Conservation (phyloP, 345 rosid genomes). For the Sonneratia alba region DNA sequence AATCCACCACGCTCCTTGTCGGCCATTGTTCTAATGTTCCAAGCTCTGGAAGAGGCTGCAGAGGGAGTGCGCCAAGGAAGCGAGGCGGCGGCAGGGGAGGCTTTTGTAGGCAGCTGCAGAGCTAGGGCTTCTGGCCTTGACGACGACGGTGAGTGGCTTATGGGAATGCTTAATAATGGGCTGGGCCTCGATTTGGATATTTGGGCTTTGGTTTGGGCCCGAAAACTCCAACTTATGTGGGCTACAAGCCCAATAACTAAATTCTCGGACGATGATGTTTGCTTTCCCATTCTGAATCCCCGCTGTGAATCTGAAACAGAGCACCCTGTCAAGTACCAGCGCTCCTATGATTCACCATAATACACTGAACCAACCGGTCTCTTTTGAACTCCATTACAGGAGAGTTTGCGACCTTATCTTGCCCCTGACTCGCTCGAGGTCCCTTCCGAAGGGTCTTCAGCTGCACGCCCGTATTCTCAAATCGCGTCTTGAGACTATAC, state of each 20-base stretch:
- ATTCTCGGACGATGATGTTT: too few relatives aligned
- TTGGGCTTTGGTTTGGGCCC: neutral
- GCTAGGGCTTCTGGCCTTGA: constrained; percentile 1
- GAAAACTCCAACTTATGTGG: neutral
- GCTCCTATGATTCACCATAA: constrained; percentile 5
- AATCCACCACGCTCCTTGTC: constrained; percentile 63
- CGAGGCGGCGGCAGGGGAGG: neutral
- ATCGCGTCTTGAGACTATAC: constrained; percentile 51
- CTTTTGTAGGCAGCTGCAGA: neutral
- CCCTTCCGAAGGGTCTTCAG: constrained; percentile 52
- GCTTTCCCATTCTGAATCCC: neutral
- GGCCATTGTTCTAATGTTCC: constrained; percentile 27
- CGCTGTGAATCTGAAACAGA: neutral
- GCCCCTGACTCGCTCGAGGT: constrained; percentile 41
- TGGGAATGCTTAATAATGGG: neutral
- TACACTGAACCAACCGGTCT: constrained; percentile 12
- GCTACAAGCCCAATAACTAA: too few relatives aligned
- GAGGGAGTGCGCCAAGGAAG: neutral
- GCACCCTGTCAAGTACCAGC: neutral
- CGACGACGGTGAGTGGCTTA: neutral
- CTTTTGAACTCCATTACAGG: constrained; percentile 36
- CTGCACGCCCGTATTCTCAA: constrained; percentile 68
- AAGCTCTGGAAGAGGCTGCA: neutral
- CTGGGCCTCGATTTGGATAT: neutral
- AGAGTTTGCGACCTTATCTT: constrained; percentile 48